Evolutionary conservation across 1,284 basidiomycete species (phyloP).

Genomic region (Trametes versicolor): DNA sequence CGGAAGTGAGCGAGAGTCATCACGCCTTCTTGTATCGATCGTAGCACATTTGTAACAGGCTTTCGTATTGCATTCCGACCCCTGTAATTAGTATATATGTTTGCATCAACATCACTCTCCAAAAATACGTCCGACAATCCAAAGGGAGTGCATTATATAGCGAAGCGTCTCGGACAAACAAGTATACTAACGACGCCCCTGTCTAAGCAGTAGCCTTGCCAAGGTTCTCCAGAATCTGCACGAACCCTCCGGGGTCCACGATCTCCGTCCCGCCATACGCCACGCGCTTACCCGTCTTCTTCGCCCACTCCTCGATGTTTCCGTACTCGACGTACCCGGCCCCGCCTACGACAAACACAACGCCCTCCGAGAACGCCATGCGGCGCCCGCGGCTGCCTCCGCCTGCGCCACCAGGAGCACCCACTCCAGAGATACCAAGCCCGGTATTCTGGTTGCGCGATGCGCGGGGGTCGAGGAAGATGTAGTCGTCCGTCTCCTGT

Average conservation of each 20-base stretch:
- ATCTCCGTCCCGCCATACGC: constrained; percentile 98
- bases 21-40: neutral
- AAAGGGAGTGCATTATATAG: constrained; percentile 15
- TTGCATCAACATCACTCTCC: constrained; percentile 11
- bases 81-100: constrained; percentile 7
- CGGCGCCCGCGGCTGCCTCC: constrained; percentile 63
- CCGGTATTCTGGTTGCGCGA: constrained; percentile 65
- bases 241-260: constrained; percentile 87
- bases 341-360: constrained; percentile 97
- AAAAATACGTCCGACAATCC: neutral
- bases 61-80: constrained; percentile 1
- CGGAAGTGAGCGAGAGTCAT: constrained; percentile 48
- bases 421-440: constrained; percentile 59
- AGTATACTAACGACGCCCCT: neutral
- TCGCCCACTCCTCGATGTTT: constrained; percentile 93
- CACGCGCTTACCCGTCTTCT: constrained; percentile 82
- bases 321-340: constrained; percentile 98
- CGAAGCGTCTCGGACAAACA: neutral
- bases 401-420: constrained; percentile 50
- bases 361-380: constrained; percentile 89
- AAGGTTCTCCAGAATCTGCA: constrained; percentile 72
- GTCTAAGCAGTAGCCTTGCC: constrained; percentile 53
- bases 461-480: constrained; percentile 93
- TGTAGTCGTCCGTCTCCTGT: constrained; percentile 96
- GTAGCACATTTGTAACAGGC: constrained; percentile 9